phyloP scores from a whole-genome alignment of 768 basidiomycete genomes.

The Baorangia bicolor region DNA sequence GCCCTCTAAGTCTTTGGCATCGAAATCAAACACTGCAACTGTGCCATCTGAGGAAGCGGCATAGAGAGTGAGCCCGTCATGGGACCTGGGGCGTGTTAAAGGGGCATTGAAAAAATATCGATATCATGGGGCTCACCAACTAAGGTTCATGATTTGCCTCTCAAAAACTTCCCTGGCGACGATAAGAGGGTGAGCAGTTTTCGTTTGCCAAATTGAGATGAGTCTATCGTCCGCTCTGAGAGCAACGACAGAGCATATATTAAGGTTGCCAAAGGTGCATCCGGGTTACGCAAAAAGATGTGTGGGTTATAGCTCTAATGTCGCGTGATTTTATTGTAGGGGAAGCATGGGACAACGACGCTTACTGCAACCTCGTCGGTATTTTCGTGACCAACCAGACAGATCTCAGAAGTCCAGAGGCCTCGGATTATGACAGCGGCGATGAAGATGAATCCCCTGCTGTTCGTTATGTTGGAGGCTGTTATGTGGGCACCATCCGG shows the following conservation, averaged over 20 bases:
- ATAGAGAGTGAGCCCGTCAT: slow-evolving; percentile 88
- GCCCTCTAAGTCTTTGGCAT: slow-evolving; percentile 74
- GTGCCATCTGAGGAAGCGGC: slow-evolving; percentile 96
- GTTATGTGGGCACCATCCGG: slow-evolving; percentile 99
- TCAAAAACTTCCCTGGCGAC: slow-evolving; percentile 95
- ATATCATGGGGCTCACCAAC: slow-evolving; percentile 60
- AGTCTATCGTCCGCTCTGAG: slow-evolving; percentile 92
- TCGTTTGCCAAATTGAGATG: slow-evolving; percentile 96
- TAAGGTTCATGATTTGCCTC: slow-evolving; percentile 92
- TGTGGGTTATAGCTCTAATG: slow-evolving; percentile 75
- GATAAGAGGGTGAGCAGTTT: slow-evolving; percentile 85
- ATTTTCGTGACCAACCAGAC: slow-evolving; percentile 94
- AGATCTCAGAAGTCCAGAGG: slow-evolving; percentile 88
- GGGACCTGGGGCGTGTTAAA: slow-evolving; percentile 59
- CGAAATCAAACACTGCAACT: slow-evolving; percentile 84
- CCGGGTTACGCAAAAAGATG: slow-evolving; percentile 79
- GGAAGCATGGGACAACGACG: slow-evolving; percentile 2
- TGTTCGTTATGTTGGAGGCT: slow-evolving; percentile 95
- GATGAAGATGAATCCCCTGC: slow-evolving; percentile 93
- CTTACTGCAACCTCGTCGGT: slow-evolving; percentile 92
- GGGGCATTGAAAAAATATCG: background rate
- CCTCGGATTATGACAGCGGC: slow-evolving; percentile 91
- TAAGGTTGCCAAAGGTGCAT: slow-evolving; percentile 67
- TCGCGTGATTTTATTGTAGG: slow-evolving; percentile 3
- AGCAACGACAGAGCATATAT: slow-evolving; percentile 89